Base-by-base conservation (phyloP, 345 rosid species). In the Eucalyptus sideroxylon region DNA sequence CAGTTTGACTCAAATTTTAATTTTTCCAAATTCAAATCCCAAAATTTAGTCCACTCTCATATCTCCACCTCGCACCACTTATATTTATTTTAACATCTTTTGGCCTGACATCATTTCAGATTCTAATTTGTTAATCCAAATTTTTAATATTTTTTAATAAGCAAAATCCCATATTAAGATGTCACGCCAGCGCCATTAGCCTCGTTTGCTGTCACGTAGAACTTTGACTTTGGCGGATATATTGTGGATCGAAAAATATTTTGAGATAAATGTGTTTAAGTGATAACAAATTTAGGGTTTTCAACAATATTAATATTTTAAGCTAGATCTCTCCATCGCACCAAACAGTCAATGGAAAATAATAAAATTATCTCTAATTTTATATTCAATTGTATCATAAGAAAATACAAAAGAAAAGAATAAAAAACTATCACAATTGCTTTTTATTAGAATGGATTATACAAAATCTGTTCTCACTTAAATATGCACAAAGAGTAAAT, bases 371-470 rank as follows among this genome's bases (percentile, higher is more conserved):
- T 37, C 82, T 34, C 2, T 19, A 37, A 9, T 72, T 72, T 72
- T 34, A 19, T 72, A 37, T 37, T 7, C 45, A 0, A 34, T 37
- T 6, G 26, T 17, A 34, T 72, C 24, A 11, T 17, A 3, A 17
- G 2, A 19, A 72, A 72, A 34, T 65, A 30, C n/a, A 14, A 14
- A 65, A 65, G 0, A 27, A 56, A 10, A 56, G 37, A 21, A n/a
- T n/a, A 21, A 56, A 24, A 56, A 40, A 5, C 0, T 40, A 55
- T 56, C 11, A 0, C 26, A 4, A 4, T 2, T 2, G 12, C 60
- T 56, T 4, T 56, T 23, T 0, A 56, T 13, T 56, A 24, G 2
- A 23, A 56, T 56, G 13, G 3, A 24, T 56, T 56, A 24, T 24
- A 24, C 6, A 56, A 56, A 8, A 4, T 9, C 62, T 56, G 0